A percentile compares a stretch with the other conserved stretches of the same genome.
Conservation (phyloP, 202 grass and related monocot genomes). For the Tripidium arundinaceum region DNA sequence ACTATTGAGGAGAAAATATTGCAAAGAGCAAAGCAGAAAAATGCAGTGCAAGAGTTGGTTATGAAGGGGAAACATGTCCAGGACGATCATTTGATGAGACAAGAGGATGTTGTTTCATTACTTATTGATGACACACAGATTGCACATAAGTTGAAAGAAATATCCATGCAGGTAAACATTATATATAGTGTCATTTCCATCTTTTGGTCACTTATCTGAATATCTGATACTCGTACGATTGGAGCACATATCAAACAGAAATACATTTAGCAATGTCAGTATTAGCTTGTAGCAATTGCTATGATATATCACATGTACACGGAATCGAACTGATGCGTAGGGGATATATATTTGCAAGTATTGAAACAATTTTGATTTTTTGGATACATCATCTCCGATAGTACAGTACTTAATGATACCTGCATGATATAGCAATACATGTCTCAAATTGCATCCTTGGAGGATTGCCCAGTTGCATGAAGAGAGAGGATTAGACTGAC, state of each 20-base stretch:
- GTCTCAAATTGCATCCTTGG: neutral
- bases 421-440: neutral
- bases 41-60: constrained; percentile 96
- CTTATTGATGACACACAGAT: constrained; percentile 88
- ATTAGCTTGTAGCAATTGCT: neutral
- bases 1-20: constrained; percentile 99
- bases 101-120: constrained; percentile 97
- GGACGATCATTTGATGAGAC: constrained; percentile 81
- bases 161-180: constrained; percentile 74
- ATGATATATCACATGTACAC: neutral
- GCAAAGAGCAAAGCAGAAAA: constrained; percentile 94
- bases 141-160: constrained; percentile 92
- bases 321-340: neutral
- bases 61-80: constrained; percentile 97
- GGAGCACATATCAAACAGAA: neutral
- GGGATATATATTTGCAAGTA: neutral
- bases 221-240: neutral
- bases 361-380: neutral
- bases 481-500: no score
- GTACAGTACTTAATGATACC: neutral
- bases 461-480: neutral
- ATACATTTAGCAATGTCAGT: neutral
- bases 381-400: neutral
- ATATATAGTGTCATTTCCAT: neutral
- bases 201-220: neutral